Evolutionary conservation across 2,329 filamentous ascomycete species (phyloP), one percentile per base, ranked within the genome.

Genomic region (Epichloe sp.): DNA sequence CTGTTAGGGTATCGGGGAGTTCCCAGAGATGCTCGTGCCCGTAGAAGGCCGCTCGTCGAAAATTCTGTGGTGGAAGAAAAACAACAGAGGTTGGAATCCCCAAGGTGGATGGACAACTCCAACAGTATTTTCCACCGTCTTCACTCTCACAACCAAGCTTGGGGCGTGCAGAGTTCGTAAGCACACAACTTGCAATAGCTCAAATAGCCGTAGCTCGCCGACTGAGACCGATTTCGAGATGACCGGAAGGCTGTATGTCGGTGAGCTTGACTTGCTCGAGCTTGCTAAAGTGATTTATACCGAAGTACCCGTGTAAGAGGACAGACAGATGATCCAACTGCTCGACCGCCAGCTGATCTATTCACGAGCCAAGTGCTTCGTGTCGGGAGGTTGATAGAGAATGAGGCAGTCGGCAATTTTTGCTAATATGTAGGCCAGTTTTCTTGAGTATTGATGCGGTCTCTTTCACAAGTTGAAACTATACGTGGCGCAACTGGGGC

Each of bases 401-500:
- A 23, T 19, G 19, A 49, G 34, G 19, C 41, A 51, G 47, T 44
- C 21, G 37, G 36, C 31, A 44, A 48, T 43, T 40, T 36, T n/a
- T 12, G 47, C 21, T 35, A 26, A 31, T 6, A 31, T 51, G 42
- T 41, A 44, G 31, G 10, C 35, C 52, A 23, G 47, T 43, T 21
- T 46, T 48, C 47, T 38, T 38, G 26, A 38, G 35, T 47, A 15
- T 17, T 31, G 19, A 38, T 41, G 44, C 35, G 23, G 17, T 41
- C 42, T 36, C 43, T 43, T 36, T 50, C 46, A 35, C 43, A 49
- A n/a, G 31, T 34, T 36, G 47, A 43, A n/a, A 34, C 42, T 49
- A 35, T 52, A 47, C 44, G 49, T 54, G 42, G 50, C 37, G 43
- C 49, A 52, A 38, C 23, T 17, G 17, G 49, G 17, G n/a, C 43